Percentiles rank a stretch among this genome's conserved stretches.
Conservation (phyloP, 1,284 basidiomycete genomes). For the Fistulina hepatica region DNA sequence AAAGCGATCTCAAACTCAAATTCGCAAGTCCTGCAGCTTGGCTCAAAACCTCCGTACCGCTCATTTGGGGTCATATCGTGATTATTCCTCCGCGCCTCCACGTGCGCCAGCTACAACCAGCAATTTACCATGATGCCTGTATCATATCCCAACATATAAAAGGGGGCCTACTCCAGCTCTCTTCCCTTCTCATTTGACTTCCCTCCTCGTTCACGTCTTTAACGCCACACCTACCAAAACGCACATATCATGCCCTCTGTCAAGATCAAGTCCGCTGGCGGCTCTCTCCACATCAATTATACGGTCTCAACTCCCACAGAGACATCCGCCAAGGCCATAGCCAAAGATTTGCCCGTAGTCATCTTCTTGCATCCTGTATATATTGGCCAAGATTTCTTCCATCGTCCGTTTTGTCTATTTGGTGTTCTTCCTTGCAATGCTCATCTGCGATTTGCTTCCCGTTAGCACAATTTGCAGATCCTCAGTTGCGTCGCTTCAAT, state of each 20-base stretch:
- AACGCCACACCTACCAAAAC: neutral
- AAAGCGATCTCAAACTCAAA: neutral
- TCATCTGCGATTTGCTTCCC: neutral
- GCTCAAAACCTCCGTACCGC: neutral
- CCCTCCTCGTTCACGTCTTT: neutral
- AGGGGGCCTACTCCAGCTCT: neutral
- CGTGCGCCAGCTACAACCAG: neutral
- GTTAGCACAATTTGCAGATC: constrained; percentile 26
- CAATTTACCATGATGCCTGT: neutral
- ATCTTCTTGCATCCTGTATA: constrained; percentile 29
- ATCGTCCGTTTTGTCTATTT: constrained; percentile 19
- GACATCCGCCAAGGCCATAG: constrained; percentile 20
- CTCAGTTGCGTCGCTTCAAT: constrained; percentile 25
- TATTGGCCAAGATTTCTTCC: constrained; percentile 23
- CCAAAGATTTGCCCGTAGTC: constrained; percentile 25
- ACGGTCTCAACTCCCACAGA: constrained; percentile 27
- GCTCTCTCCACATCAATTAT: constrained; percentile 25
- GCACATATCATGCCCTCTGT: constrained; percentile 23
- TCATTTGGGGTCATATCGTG: neutral
- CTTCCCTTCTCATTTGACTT: neutral
- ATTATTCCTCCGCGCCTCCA: neutral
- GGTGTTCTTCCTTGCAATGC: neutral
- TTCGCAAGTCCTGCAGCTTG: neutral
- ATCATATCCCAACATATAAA: too few relatives aligned
- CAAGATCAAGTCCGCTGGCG: constrained; percentile 21